A percentile compares a stretch with the other conserved stretches of the same genome.
Evolutionary conservation across 2,329 filamentous ascomycete genomes (phyloP).

Genomic region (Aciculosporium take): DNA sequence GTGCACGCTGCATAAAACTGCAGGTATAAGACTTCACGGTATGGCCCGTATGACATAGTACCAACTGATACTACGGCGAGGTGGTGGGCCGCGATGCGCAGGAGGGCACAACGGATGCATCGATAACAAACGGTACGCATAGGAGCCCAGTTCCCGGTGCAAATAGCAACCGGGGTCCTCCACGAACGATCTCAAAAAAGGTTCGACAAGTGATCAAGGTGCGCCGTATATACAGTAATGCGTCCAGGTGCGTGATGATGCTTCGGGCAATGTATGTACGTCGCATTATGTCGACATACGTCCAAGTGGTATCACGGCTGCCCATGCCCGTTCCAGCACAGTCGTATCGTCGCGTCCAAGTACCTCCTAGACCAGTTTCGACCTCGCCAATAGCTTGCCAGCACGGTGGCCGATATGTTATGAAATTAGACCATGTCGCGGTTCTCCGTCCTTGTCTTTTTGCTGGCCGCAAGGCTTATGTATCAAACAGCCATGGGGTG

Average conservation of each 20-base stretch:
- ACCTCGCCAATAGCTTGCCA: neutral
- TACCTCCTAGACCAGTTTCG: neutral
- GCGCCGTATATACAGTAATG: neutral
- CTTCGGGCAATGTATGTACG: too few species aligned
- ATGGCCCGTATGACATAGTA: too few species aligned
- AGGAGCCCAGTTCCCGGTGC: neutral
- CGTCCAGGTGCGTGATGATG: neutral
- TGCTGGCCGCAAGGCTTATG: neutral
- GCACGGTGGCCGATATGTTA: neutral
- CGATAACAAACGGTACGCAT: neutral
- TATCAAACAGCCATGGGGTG: neutral
- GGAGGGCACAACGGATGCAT: neutral
- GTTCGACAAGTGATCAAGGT: neutral
- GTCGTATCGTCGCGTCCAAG: slow-evolving; percentile 5
- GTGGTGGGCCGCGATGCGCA: neutral
- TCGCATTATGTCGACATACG: neutral
- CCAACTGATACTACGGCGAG: neutral
- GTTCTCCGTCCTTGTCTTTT: neutral
- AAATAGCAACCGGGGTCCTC: neutral
- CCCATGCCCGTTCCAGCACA: neutral
- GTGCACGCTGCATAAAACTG: neutral
- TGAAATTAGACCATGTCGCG: neutral
- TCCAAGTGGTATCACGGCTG: slow-evolving; percentile 4
- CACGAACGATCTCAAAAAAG: neutral
- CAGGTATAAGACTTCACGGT: neutral